A percentile compares a stretch with the other conserved stretches of the same genome.
Conservation (phyloP, 352 stramenopile genomes). For the Phytopythium ostracodes region DNA sequence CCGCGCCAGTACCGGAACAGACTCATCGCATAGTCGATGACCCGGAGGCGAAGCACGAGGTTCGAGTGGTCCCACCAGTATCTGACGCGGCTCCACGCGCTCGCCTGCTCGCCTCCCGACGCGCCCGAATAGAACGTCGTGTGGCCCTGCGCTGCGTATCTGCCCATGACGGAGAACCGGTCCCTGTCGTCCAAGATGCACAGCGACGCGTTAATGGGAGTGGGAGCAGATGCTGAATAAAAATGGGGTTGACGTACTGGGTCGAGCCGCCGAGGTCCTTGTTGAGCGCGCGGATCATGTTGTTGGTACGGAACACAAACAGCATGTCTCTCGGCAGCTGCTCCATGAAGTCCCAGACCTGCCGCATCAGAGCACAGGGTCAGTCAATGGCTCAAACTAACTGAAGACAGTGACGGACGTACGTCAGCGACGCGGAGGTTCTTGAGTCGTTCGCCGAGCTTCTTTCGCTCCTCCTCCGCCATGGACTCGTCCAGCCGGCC, state of each 20-base stretch:
- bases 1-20: slow-evolving; percentile 28
- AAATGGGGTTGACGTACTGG: slow-evolving; percentile 21
- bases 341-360: slow-evolving; percentile 82
- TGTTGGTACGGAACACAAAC: slow-evolving; percentile 90
- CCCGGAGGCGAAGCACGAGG: slow-evolving; percentile 49
- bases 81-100: slow-evolving; percentile 17
- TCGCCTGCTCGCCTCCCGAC: slow-evolving; percentile 2
- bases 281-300: slow-evolving; percentile 89
- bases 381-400: slow-evolving; percentile 4
- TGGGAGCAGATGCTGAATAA: background rate
- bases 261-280: slow-evolving; percentile 82
- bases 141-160: slow-evolving; percentile 64
- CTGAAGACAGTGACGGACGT: slow-evolving; percentile 12
- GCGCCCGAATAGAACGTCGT: slow-evolving; percentile 33
- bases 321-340: slow-evolving; percentile 87
- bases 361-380: slow-evolving; percentile 1
- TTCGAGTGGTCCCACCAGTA: slow-evolving; percentile 73
- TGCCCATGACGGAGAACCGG: slow-evolving; percentile 70
- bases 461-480: slow-evolving; percentile 56
- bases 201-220: background rate
- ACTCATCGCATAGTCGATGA: slow-evolving; percentile 54
- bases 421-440: slow-evolving; percentile 63
- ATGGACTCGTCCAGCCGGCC: slow-evolving; percentile 59
- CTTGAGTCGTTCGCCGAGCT: slow-evolving; percentile 58
- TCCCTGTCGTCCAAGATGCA: slow-evolving; percentile 27